phyloP scores from a whole-genome alignment of 225 moss, liverwort and hornwort genomes.

The Neckera pumila region DNA sequence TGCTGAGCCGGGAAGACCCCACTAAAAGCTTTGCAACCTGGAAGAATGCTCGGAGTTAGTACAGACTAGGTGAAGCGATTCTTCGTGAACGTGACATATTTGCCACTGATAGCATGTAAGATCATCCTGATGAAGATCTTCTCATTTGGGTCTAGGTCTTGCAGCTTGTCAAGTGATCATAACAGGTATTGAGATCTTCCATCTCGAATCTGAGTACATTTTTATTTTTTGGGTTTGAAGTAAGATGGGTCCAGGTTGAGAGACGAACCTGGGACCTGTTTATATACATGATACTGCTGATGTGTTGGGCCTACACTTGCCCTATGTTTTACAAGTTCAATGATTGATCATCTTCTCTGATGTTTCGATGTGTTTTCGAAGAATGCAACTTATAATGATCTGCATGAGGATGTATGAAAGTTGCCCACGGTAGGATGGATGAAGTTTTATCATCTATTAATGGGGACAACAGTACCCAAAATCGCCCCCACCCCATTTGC shows the following conservation, averaged over 20 bases:
- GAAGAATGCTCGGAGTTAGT: neutral
- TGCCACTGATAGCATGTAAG: neutral
- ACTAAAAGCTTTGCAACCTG: neutral
- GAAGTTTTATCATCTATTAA: too few relatives aligned
- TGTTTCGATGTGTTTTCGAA: too few relatives aligned
- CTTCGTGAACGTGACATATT: neutral
- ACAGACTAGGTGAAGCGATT: neutral
- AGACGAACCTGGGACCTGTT: neutral
- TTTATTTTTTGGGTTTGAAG: neutral
- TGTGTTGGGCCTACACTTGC: neutral
- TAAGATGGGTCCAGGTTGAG: neutral
- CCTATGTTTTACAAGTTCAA: neutral
- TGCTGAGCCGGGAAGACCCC: constrained; percentile 16
- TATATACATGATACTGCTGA: neutral
- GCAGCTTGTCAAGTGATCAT: neutral
- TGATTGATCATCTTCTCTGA: neutral
- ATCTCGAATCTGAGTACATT: neutral
- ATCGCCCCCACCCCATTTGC: too few relatives aligned
- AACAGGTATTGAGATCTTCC: neutral
- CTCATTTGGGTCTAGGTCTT: too few relatives aligned
- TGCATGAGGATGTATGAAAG: neutral
- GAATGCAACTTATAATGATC: too few relatives aligned
- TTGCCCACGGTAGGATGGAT: too few relatives aligned
- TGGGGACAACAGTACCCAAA: too few relatives aligned
- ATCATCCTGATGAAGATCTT: neutral